Base-by-base conservation (phyloP, 2,329 filamentous ascomycete genomes). In the Neofusicoccum ribis region DNA sequence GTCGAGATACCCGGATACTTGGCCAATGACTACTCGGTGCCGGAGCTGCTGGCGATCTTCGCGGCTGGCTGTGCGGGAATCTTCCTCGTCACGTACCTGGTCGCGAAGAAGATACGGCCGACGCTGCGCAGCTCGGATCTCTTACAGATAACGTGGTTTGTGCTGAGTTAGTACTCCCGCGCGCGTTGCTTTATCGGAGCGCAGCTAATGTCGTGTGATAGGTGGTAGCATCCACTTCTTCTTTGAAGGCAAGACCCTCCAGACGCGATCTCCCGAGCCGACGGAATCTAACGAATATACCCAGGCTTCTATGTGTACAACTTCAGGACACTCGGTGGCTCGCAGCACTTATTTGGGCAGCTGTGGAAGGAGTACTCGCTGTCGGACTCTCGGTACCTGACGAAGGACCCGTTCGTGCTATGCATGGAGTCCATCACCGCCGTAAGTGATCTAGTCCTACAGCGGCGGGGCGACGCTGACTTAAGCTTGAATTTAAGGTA, bases 361-460 rank as follows among this genome's bases (percentile, higher is more conserved):
- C 82, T 96, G 50, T 97, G 93, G 93, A 97, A 97, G 75, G 93
- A 97, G 78, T 97, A 97, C 75, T 85, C 91, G 3, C 84, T 93
- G 39, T 93, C 91, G 2, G 93, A 97, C 79, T 96, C 92, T 63
- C 85, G 93, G 49, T 97, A 97, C 73, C 81, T 97, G 70, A 93
- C 89, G 2, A 88, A 88, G 17, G 91, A 95, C 73, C 85, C 89
- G 1, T 93, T 96, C 72, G 92, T 95, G 70, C 81, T 96, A n/a
- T 93, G 91, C 76, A 89, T 96, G 77, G 93, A 97, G 82, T 87
- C 85, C 17, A 87, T 96, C 68, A 96, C 93, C 1, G 88, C 88
- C 47, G 90, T 63, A 54, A 36, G 60, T 54, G 14, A 20, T 47
- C 23, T 11, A 9, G 6, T 15, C 31, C 11, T 6, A n/a, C 23